A percentile compares a stretch with the other conserved stretches of the same genome.
Conservation (phyloP, 306 rosid genomes). For the Benincasa hispida region DNA sequence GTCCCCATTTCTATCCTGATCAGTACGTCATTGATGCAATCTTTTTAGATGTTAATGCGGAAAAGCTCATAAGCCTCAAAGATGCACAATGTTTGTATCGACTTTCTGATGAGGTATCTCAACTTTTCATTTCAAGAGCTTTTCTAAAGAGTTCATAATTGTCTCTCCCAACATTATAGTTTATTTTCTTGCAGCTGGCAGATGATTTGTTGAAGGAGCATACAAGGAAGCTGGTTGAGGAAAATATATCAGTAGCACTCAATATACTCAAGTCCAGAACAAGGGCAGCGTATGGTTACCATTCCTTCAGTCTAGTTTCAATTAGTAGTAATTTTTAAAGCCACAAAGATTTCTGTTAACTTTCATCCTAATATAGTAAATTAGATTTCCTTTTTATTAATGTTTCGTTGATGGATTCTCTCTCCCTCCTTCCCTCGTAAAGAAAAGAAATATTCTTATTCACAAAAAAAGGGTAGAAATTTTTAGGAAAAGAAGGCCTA, state of each 20-base stretch:
- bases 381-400: not conserved
- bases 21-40: not conserved
- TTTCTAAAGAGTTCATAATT: constrained; percentile 6
- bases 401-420: not conserved
- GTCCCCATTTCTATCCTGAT: not conserved
- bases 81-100: constrained; percentile 47
- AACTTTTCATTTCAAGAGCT: constrained; percentile 4
- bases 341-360: not conserved
- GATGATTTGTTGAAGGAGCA: constrained; percentile 64
- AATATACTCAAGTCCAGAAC: constrained; percentile 61
- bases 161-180: constrained; percentile 10
- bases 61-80: constrained; percentile 57
- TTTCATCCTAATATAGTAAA: not conserved
- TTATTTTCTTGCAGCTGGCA: constrained; percentile 54
- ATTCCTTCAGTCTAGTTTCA: not conserved
- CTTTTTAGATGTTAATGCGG: constrained; percentile 46
- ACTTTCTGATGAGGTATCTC: constrained; percentile 77
- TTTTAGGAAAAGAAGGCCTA: not conserved
- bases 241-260: constrained; percentile 58
- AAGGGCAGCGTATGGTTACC: constrained; percentile 55
- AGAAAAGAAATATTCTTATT: not conserved
- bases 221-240: constrained; percentile 67
- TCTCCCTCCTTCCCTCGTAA: not conserved
- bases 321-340: not conserved
- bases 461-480: not conserved